Percentiles rank a stretch among this genome's conserved stretches.
Conservation (phyloP, 2,329 filamentous ascomycete genomes). For the Nigrospora osmanthi region DNA sequence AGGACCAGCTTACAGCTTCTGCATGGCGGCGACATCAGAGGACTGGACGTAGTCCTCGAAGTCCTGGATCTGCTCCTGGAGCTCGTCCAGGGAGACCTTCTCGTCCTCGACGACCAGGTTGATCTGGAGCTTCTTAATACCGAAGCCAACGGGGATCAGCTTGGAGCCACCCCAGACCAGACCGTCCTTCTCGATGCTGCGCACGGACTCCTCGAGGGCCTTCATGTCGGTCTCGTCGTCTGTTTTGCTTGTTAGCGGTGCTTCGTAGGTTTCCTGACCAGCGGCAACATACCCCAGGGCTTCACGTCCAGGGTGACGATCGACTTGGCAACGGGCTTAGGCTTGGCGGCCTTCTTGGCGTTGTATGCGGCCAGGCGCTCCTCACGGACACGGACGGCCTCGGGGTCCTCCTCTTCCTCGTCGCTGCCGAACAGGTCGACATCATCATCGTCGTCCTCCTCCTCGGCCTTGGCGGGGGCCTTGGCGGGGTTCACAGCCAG, state of each 20-base stretch:
- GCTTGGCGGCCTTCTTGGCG: constrained; percentile 93
- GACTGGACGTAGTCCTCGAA: constrained; percentile 97
- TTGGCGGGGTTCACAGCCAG: constrained; percentile 80
- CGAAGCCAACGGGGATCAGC: constrained; percentile 85
- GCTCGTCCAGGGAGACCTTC: constrained; percentile 80
- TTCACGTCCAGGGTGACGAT: constrained; percentile 94
- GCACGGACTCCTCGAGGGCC: constrained; percentile 72
- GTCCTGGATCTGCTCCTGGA: constrained; percentile 74
- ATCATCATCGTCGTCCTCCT: constrained; percentile 73
- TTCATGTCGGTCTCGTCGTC: constrained; percentile 93
- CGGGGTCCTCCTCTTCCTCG: constrained; percentile 76
- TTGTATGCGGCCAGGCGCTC: constrained; percentile 88
- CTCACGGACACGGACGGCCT: constrained; percentile 76
- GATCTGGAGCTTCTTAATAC: constrained; percentile 99
- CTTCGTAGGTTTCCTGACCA: not conserved
- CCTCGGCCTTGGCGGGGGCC: constrained; percentile 58
- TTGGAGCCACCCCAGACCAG: constrained; percentile 93
- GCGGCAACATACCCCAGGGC: constrained; percentile 78
- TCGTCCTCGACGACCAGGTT: constrained; percentile 97
- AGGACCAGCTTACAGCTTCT: constrained; percentile 67
- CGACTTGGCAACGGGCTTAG: constrained; percentile 90
- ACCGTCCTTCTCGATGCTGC: constrained; percentile 82
- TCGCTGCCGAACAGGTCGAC: constrained; percentile 84
- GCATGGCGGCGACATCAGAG: constrained; percentile 82
- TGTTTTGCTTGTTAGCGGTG: constrained; percentile 18